phyloP scores from a whole-genome alignment of 2,329 filamentous ascomycete species.

The Epicoccum nigrum region DNA sequence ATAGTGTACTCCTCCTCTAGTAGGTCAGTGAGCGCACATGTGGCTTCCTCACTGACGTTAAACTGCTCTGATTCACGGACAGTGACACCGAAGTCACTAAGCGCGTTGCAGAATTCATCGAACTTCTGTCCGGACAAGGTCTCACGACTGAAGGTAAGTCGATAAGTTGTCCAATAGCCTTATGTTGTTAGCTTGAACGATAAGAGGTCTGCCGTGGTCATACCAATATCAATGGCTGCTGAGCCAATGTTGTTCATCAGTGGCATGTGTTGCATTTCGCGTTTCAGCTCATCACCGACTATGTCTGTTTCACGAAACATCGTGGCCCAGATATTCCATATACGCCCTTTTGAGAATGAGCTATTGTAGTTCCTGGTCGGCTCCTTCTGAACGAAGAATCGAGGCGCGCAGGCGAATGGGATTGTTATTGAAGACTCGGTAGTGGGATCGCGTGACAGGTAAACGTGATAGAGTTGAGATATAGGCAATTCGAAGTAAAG shows the following conservation, averaged over 20 bases:
- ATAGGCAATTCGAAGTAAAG: constrained; percentile 56
- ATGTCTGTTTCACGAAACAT: constrained; percentile 72
- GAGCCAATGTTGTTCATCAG: constrained; percentile 50
- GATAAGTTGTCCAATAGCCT: constrained; percentile 69
- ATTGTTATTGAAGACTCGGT: constrained; percentile 34
- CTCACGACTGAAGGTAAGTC: constrained; percentile 54
- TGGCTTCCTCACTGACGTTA: constrained; percentile 21
- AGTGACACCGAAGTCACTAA: constrained; percentile 76
- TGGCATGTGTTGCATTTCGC: constrained; percentile 27
- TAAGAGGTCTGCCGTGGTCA: constrained; percentile 16
- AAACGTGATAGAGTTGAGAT: constrained; percentile 51
- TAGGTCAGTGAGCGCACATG: constrained; percentile 29
- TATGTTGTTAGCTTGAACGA: constrained; percentile 2
- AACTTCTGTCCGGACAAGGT: constrained; percentile 46
- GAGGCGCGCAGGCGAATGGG: constrained; percentile 48
- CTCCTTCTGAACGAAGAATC: constrained; percentile 50
- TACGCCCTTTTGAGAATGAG: constrained; percentile 30
- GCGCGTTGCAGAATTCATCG: constrained; percentile 56
- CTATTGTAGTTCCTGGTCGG: constrained; percentile 17
- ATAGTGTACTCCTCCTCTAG: constrained; percentile 39
- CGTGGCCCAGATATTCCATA: constrained; percentile 63
- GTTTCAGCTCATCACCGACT: constrained; percentile 48
- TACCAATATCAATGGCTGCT: constrained; percentile 66
- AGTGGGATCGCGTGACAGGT: constrained; percentile 28
- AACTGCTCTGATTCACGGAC: constrained; percentile 56